These are phyloP conservation scores for Hypoxylon cercidicola DNA, from an alignment of 495 filamentous ascomycete species.

Conservation along the genomic window DNA sequence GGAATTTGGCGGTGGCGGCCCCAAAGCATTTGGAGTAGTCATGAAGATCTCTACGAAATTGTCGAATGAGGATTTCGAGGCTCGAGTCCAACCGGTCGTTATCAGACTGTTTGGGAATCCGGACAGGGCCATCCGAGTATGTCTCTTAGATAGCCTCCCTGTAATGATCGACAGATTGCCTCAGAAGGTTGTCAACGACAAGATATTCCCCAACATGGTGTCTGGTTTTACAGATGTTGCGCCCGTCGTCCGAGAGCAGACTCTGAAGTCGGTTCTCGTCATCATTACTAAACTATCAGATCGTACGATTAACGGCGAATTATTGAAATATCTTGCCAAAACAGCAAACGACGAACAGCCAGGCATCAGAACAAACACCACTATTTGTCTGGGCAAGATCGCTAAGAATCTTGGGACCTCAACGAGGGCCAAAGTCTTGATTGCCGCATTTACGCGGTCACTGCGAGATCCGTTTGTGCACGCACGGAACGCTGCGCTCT, in stretches of 20 bases:
- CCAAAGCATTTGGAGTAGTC: constrained; percentile 87
- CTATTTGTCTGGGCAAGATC: constrained; percentile 95
- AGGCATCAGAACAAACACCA: constrained; percentile 96
- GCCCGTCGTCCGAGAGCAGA: constrained; percentile 93
- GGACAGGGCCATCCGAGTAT: constrained; percentile 91
- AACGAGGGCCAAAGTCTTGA: constrained; percentile 87
- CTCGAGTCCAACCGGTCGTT: constrained; percentile 83
- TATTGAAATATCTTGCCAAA: constrained; percentile 90
- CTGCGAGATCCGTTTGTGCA: constrained; percentile 94
- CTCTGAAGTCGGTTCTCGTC: constrained; percentile 88
- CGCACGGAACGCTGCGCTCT: constrained; percentile 85
- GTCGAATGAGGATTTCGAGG: constrained; percentile 88
- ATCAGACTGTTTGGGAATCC: constrained; percentile 89
- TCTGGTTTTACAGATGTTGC: constrained; percentile 93
- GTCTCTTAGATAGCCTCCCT: constrained; percentile 87
- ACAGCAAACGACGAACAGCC: constrained; percentile 98
- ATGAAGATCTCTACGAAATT: constrained; percentile 90
- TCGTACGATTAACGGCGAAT: constrained; percentile 89
- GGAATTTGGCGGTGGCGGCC: constrained; percentile 95
- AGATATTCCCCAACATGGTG: constrained; percentile 94
- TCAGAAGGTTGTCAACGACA: constrained; percentile 92
- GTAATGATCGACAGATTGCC: constrained; percentile 90
- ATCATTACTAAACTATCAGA: constrained; percentile 91
- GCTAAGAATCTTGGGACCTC: constrained; percentile 84
- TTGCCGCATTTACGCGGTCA: constrained; percentile 88